Evolutionary conservation across 2,329 filamentous ascomycete genomes (phyloP), one percentile per base, ranked within the genome.

Genomic region (Alternaria triticimaculans): DNA sequence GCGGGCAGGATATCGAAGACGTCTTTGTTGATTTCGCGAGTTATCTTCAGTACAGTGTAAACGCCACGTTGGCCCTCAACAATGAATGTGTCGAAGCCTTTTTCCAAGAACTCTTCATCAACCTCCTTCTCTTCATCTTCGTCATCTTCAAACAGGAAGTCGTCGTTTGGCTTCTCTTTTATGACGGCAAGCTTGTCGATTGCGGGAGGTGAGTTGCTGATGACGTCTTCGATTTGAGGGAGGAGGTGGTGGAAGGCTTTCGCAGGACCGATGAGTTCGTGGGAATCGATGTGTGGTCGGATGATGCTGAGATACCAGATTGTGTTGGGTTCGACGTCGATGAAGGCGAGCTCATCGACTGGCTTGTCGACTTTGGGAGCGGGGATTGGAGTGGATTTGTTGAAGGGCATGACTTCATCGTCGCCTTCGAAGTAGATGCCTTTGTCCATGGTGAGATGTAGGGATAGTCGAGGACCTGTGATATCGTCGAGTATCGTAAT

Each of bases 261-360:
- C 3, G 55, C 56, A 7, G 74, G 74, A 49, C 72, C 72, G 60
- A 64, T 21, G 60, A 72, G 60, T 6, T 54, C 41, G 64, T 65
- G 65, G 8, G 57, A 55, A 63, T 77, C 72, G 14, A 59, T 68
- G 65, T 74, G 70, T 0, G 71, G 74, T 1, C 64, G 65, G 8
- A 55, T 72, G 67, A 67, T 54, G 55, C 67, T 65, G 30, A 77
- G 73, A 63, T 75, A 76, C 63, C 66, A 67, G 64, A 72, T 62
- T 10, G 71, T 71, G 46, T 63, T n/a, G 2, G 58, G 21, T 9
- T 30, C 15, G 23, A 46, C 25, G 14, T 53, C 7, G 20, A 65
- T 49, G 2, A 58, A 50, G 41, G 64, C 46, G 57, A 72, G 65
- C 58, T 65, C 45, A 26, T 74, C 67, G n/a, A 23, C 15, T 12